Evolutionary conservation across 106 monocot species (phyloP).

Genomic region (Acorus gramineus): DNA sequence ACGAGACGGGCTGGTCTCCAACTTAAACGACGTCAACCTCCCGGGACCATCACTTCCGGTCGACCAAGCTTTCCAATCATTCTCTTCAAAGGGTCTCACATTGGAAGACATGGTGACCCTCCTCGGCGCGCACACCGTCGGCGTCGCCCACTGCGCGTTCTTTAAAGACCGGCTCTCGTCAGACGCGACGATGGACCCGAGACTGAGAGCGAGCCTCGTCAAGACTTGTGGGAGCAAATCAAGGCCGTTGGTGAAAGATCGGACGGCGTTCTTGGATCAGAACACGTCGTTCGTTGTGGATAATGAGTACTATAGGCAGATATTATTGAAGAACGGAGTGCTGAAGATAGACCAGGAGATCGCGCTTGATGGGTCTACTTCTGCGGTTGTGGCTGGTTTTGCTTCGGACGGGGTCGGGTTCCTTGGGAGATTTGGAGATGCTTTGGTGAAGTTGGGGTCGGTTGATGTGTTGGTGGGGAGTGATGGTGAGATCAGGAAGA

Average conservation of each 20-base stretch:
- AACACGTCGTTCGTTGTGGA: slow-evolving; percentile 19
- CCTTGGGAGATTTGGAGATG: slow-evolving; percentile 9
- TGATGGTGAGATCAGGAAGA: slow-evolving; percentile 16
- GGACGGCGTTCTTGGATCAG: slow-evolving; percentile 18
- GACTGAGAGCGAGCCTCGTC: background rate
- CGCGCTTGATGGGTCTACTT: slow-evolving; percentile 6
- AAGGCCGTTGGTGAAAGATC: background rate
- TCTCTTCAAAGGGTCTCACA: slow-evolving; percentile 19
- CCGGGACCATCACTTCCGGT: slow-evolving; percentile 13
- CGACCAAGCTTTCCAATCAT: slow-evolving; percentile 9
- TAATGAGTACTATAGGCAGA: slow-evolving; percentile 19
- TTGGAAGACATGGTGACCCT: slow-evolving; percentile 33
- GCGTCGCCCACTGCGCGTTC: slow-evolving; percentile 22
- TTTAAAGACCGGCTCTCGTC: slow-evolving; percentile 17
- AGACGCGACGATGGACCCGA: slow-evolving; percentile 21
- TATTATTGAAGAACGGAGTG: slow-evolving; percentile 6
- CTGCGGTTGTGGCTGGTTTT: slow-evolving; percentile 6
- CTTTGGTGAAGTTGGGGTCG: slow-evolving; percentile 13
- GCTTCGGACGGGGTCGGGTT: slow-evolving; percentile 6
- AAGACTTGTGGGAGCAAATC: background rate
- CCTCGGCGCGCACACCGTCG: slow-evolving; percentile 27
- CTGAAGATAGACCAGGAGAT: slow-evolving; percentile 24
- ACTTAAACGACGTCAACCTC: slow-evolving; percentile 12
- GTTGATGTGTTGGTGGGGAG: slow-evolving; percentile 13
- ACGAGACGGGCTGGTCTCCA: slow-evolving; percentile 30